A percentile compares a stretch with the other conserved stretches of the same genome.
Evolutionary conservation across 192 early-diverging fungal species (phyloP).

Genomic region (Coemansia sp.): DNA sequence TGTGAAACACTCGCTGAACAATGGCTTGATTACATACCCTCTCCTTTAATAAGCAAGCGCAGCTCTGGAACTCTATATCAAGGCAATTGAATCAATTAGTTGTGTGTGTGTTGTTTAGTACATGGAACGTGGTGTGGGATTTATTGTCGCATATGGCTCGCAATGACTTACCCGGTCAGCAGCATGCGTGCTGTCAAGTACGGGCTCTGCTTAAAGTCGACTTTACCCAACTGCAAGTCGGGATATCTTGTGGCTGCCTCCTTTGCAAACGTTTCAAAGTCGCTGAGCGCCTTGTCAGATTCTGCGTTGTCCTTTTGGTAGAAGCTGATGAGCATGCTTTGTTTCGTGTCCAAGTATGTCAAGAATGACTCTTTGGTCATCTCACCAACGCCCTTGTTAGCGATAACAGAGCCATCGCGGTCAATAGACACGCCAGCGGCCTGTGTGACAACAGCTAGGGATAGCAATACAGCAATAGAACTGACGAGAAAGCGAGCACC

Average conservation of each 20-base stretch:
- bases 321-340: slow-evolving; percentile 32
- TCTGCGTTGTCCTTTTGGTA: slow-evolving; percentile 21
- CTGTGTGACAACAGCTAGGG: neutral
- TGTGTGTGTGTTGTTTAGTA: neutral
- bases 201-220: slow-evolving; percentile 32
- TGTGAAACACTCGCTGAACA: no score
- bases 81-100: neutral
- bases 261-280: slow-evolving; percentile 22
- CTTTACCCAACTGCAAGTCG: slow-evolving; percentile 27
- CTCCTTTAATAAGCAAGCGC: slow-evolving; percentile 20
- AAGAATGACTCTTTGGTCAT: slow-evolving; percentile 30
- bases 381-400: slow-evolving; percentile 1
- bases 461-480: neutral
- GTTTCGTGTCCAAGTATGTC: slow-evolving; percentile 12
- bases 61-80: slow-evolving; percentile 40
- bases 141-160: neutral
- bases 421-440: slow-evolving; percentile 1
- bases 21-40: neutral
- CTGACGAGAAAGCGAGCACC: neutral
- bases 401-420: neutral
- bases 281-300: slow-evolving; percentile 15
- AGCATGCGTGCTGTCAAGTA: slow-evolving; percentile 48
- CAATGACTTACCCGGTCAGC: slow-evolving; percentile 27
- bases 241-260: slow-evolving; percentile 19
- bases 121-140: neutral